Conservation (phyloP, 352 stramenopile genomes). For the Globisporangium paroecandrum region DNA sequence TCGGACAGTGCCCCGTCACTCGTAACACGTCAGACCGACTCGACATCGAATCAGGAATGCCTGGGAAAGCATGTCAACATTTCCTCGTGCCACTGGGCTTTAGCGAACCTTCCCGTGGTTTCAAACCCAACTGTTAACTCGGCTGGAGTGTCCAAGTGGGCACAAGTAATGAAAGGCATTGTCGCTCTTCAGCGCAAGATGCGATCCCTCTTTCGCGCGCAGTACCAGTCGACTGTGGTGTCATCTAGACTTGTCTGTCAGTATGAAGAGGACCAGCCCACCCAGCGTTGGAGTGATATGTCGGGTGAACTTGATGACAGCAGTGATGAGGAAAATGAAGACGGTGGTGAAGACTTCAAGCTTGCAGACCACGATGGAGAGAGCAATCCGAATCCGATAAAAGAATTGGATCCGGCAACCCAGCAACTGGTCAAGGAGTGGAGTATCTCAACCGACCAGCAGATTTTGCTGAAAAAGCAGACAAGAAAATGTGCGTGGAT, state of each 20-base stretch:
- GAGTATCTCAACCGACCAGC: constrained; percentile 58
- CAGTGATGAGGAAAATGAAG: constrained; percentile 11
- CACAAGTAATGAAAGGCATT: constrained; percentile 20
- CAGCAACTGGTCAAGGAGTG: constrained; percentile 35
- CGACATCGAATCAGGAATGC: constrained; percentile 20
- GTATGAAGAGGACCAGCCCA: constrained; percentile 33
- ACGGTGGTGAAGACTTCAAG: constrained; percentile 22
- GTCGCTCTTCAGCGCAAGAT: constrained; percentile 38
- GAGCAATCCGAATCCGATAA: neutral
- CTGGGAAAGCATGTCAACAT: constrained; percentile 41
- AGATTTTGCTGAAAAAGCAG: constrained; percentile 68
- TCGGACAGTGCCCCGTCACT: constrained; percentile 34
- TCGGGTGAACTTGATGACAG: constrained; percentile 33
- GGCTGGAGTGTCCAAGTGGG: constrained; percentile 19
- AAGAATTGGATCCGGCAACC: neutral
- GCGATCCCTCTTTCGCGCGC: constrained; percentile 22
- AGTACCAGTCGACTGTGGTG: constrained; percentile 25
- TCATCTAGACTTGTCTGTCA: constrained; percentile 42
- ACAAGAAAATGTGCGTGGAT: constrained; percentile 72
- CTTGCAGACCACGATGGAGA: neutral
- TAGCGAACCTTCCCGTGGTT: constrained; percentile 58
- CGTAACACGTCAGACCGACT: constrained; percentile 1
- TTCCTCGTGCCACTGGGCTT: constrained; percentile 64
- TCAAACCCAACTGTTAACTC: constrained; percentile 34
- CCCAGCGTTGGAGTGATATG: constrained; percentile 25